A percentile compares a stretch with the other conserved stretches of the same genome.
phyloP scores from a whole-genome alignment of 768 basidiomycete genomes.

The Mycena chlorophos region DNA sequence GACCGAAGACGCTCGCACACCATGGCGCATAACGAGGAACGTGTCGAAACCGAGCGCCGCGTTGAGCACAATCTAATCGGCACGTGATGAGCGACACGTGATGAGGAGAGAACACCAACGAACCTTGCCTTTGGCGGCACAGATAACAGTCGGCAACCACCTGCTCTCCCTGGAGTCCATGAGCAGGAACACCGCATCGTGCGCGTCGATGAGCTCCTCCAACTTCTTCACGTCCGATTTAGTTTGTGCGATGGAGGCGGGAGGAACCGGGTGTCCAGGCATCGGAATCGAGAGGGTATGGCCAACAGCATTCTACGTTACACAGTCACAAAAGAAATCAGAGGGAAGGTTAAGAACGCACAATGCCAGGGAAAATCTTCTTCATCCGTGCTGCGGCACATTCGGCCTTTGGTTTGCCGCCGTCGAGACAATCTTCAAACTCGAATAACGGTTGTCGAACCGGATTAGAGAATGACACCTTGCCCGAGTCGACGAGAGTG shows the following conservation, averaged over 20 bases:
- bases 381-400: constrained; percentile 84
- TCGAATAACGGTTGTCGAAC: constrained; percentile 96
- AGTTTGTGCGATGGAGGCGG: constrained; percentile 52
- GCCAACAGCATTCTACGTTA: constrained; percentile 75
- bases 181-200: constrained; percentile 89
- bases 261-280: constrained; percentile 93
- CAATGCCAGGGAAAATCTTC: constrained; percentile 91
- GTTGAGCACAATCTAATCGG: constrained; percentile 79
- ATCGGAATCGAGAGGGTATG: constrained; percentile 85
- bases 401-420: constrained; percentile 91
- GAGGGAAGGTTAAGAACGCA: constrained; percentile 40
- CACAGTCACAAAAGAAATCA: background rate
- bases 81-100: background rate
- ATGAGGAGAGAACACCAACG: constrained; percentile 1
- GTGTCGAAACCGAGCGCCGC: constrained; percentile 95
- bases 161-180: constrained; percentile 99
- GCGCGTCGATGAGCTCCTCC: constrained; percentile 75
- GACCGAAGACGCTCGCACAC: constrained; percentile 50
- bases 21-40: constrained; percentile 96
- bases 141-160: constrained; percentile 93
- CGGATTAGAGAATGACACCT: constrained; percentile 95
- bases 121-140: constrained; percentile 83
- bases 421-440: constrained; percentile 89
- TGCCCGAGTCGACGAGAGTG: constrained; percentile 87
- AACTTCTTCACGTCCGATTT: constrained; percentile 70